Evolutionary conservation across 345 rosid genomes (phyloP), one percentile per base, ranked within the genome.

Genomic region (Durio zibethinus): DNA sequence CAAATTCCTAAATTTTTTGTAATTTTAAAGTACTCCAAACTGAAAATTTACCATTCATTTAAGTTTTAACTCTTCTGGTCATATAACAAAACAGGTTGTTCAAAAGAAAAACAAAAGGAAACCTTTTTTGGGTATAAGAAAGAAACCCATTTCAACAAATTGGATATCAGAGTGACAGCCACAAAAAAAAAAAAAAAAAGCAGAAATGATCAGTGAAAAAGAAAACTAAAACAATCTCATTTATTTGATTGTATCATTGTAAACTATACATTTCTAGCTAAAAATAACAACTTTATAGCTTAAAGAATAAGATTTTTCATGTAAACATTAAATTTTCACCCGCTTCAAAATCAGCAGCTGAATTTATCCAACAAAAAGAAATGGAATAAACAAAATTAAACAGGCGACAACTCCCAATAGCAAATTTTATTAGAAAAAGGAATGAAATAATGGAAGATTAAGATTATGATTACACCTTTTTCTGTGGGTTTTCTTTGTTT

Each of bases 391-490:
- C 42, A 10, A 45, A 5, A 42, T 40, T 23, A 76, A 25, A 8
- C 25, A n/a, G 8, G 14, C 40, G 40, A 43, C 7, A 18, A 33
- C 18, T 21, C 43, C 40, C 16, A 10, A 25, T 1, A 38, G 27
- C 25, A 10, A 10, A 54, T n/a, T n/a, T n/a, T n/a, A n/a, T n/a
- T n/a, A 23, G 43, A 18, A 31, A 11, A 35, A 35, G 1, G 7
- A 11, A 42, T 0, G 20, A 31, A 60, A 80, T 18, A 54, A 61
- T 38, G 35, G 36, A 23, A 23, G 66, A 45, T 12, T n/a, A 15
- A 50, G 64, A 29, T 36, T 43, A 18, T 68, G 79, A 75, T 61
- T 80, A 82, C 61, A 83, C 88, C 84, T 69, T 40, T 38, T 20
- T n/a, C n/a, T n/a, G 2, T 27, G 74, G 66, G 64, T 6, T 67